A percentile compares a stretch with the other conserved stretches of the same genome.
These are phyloP conservation scores for Amanita thiersii DNA, from an alignment of 768 basidiomycete genomes.

Conservation along the genomic window DNA sequence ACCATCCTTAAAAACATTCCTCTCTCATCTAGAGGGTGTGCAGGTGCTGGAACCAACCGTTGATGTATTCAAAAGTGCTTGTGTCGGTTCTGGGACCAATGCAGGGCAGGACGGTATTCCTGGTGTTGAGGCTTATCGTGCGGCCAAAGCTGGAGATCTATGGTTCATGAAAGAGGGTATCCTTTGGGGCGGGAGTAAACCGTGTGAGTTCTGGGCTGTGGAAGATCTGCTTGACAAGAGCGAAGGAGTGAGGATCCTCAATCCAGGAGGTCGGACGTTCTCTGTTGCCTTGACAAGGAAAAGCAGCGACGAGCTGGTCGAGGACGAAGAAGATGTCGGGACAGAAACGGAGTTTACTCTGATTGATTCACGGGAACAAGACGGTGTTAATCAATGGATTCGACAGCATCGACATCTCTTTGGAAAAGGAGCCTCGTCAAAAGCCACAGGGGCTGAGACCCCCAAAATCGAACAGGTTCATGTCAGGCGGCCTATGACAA, in stretches of 20 bases:
- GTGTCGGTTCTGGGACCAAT: slow-evolving; percentile 26
- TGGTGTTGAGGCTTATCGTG: slow-evolving; percentile 61
- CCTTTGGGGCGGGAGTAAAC: slow-evolving; percentile 69
- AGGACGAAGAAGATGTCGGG: slow-evolving; percentile 30
- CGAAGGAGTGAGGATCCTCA: slow-evolving; percentile 47
- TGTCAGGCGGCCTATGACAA: slow-evolving; percentile 22
- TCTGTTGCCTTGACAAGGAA: slow-evolving; percentile 47
- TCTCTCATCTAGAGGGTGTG: slow-evolving; percentile 33
- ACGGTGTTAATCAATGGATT: slow-evolving; percentile 62
- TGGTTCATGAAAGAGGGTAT: slow-evolving; percentile 67
- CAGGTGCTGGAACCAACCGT: slow-evolving; percentile 40
- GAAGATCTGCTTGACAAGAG: slow-evolving; percentile 42
- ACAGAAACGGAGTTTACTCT: slow-evolving; percentile 64
- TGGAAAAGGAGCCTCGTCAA: slow-evolving; percentile 27
- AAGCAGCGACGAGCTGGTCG: slow-evolving; percentile 16
- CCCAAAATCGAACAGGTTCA: slow-evolving; percentile 12
- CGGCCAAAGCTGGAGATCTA: slow-evolving; percentile 62
- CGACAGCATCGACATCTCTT: slow-evolving; percentile 47
- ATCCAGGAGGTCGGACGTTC: slow-evolving; percentile 55
- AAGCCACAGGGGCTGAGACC: slow-evolving; percentile 10
- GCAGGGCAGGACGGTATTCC: slow-evolving; percentile 39
- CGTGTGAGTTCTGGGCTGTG: slow-evolving; percentile 70
- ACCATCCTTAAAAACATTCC: slow-evolving; percentile 40
- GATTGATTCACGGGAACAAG: slow-evolving; percentile 64
- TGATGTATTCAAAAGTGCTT: slow-evolving; percentile 49